phyloP scores from a whole-genome alignment of 2,329 filamentous ascomycete genomes.

The Talaromyces sp. region DNA sequence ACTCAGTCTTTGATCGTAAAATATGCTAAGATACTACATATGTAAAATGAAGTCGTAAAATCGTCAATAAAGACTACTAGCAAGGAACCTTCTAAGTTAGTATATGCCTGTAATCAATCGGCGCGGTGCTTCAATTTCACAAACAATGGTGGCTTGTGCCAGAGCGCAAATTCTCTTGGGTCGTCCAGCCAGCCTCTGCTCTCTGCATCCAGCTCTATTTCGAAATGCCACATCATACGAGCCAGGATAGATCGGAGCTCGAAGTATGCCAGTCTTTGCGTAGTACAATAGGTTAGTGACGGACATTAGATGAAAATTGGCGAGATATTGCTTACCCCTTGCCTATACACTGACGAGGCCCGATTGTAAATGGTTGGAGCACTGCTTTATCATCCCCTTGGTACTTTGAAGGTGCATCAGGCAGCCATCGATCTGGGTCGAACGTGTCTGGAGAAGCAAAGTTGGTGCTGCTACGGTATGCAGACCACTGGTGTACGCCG shows the following conservation, averaged over 20 bases:
- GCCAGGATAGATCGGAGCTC: conserved; percentile 38
- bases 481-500: conserved; percentile 47
- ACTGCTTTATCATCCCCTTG: conserved; percentile 44
- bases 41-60: background rate
- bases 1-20: background rate
- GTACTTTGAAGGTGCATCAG: conserved; percentile 34
- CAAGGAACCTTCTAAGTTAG: background rate
- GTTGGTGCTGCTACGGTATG: conserved; percentile 45
- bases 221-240: conserved; percentile 10
- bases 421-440: conserved; percentile 46
- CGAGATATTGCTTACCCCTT: conserved; percentile 43
- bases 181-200: conserved; percentile 4
- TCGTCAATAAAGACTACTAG: background rate
- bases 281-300: background rate
- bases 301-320: background rate
- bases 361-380: conserved; percentile 52
- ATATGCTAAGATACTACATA: no score
- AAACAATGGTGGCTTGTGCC: conserved; percentile 15
- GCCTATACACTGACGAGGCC: conserved; percentile 54
- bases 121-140: background rate
- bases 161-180: conserved; percentile 5
- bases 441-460: conserved; percentile 50
- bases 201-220: conserved; percentile 7
- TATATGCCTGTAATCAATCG: background rate
- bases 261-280: conserved; percentile 45